A percentile compares a stretch with the other conserved stretches of the same genome.
Conservation (phyloP, 2,329 filamentous ascomycete genomes). For the Botrytis aclada region DNA sequence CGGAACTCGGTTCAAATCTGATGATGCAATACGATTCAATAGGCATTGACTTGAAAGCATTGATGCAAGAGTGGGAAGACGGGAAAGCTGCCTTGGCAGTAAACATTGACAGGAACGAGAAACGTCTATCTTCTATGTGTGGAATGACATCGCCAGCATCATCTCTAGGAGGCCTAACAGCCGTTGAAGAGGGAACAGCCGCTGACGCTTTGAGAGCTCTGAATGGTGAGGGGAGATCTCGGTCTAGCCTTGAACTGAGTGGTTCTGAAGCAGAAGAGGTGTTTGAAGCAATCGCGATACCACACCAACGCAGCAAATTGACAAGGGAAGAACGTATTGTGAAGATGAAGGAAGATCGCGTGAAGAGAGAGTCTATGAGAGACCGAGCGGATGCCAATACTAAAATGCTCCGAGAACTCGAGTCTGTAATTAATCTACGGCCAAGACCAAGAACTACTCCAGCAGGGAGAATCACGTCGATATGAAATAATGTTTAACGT, state of each 20-base stretch:
- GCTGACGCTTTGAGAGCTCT: conserved; percentile 73
- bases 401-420: conserved; percentile 88
- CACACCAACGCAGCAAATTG: conserved; percentile 65
- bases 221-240: conserved; percentile 63
- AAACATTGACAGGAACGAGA: conserved; percentile 78
- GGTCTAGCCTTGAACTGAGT: conserved; percentile 51
- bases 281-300: conserved; percentile 85
- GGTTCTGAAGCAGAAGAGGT: conserved; percentile 69
- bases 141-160: conserved; percentile 52
- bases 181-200: conserved; percentile 57
- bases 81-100: conserved; percentile 79
- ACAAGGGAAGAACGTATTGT: conserved; percentile 83
- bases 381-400: conserved; percentile 78
- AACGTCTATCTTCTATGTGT: conserved; percentile 62
- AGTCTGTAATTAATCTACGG: conserved; percentile 74
- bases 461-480: conserved; percentile 36
- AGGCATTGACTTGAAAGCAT: conserved; percentile 75
- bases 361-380: conserved; percentile 65
- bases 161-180: conserved; percentile 66
- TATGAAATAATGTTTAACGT: conserved; percentile 30
- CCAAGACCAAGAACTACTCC: conserved; percentile 38
- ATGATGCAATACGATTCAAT: conserved; percentile 94
- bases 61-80: conserved; percentile 82
- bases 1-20: conserved; percentile 73
- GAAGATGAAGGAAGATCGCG: conserved; percentile 84